Base-by-base conservation (phyloP, 371 early-diverging fungal species). In the Mortierella sp. region DNA sequence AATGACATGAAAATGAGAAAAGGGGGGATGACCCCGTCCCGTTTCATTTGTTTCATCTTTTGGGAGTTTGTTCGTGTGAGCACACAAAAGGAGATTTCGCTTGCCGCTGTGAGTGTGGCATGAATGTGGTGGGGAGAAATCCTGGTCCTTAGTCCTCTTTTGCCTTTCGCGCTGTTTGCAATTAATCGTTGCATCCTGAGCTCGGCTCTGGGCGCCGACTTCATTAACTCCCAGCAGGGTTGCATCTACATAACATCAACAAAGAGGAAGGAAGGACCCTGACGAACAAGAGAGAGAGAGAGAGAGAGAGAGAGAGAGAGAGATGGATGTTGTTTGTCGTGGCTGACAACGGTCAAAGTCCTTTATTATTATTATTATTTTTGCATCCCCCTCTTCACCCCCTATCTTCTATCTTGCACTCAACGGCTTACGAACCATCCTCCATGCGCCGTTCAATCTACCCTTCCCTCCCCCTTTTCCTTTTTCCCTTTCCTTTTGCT, bases 31-130 rank as follows among this genome's bases (percentile, higher is more conserved):
- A 26, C 68, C 70, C 75, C 70, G 63, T 64, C 45, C 41, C 70
- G 75, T 75, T 75, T 75, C 75, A 75, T 69, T 19, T 69, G 75
- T 75, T 75, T 75, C 70, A 69, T 68, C 52, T 29, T 39, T 29
- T 31, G 66, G 22, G 45, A 22, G 8, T 7, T 31, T 41, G 47
- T 39, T 11, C 34, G 40, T 31, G 47, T n/a, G 70, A 43, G 53
- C 31, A 47, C 11, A 39, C 22, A 39, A 53, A 58, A 22, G 34
- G 34, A 34, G 4, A 66, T 66, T 66, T 43, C 22, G 41, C 16
- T 45, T 31, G 22, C 34, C 45, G 66, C 34, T 45, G 44, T 68
- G 22, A 34, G 55, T 47, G 22, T 14, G 47, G 14, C 47, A 47
- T 47, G 47, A 14, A 14, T 19, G 47, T 47, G 22, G 13, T 19